These are phyloP conservation scores for Pseudonitzschia pungens DNA, from an alignment of 108 stramenopile genomes.

Conservation along the genomic window DNA sequence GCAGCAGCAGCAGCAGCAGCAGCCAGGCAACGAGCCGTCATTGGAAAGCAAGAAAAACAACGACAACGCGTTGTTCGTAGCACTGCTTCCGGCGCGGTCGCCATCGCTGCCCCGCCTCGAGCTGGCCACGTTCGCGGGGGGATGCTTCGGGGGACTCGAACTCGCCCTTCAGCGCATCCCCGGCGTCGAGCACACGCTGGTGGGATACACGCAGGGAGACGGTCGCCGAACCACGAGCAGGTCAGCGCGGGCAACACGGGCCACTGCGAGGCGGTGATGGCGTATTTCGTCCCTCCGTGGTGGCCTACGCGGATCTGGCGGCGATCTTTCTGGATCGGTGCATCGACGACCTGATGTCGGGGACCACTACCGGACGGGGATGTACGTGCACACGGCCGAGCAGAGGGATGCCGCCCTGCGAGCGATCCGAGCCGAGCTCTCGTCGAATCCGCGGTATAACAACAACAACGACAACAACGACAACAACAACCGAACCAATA, in stretches of 20 bases:
- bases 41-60: neutral
- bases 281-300: constrained; percentile 63
- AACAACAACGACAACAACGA: no score
- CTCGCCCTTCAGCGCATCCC: constrained; percentile 78
- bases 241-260: constrained; percentile 72
- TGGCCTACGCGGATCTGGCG: constrained; percentile 50
- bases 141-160: constrained; percentile 88
- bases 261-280: constrained; percentile 83
- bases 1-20: neutral
- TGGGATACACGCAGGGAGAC: constrained; percentile 79
- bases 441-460: constrained; percentile 13
- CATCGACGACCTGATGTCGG: constrained; percentile 75
- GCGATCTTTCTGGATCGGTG: constrained; percentile 66
- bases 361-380: constrained; percentile 81
- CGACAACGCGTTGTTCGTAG: neutral
- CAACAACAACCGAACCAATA: no score
- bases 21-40: neutral
- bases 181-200: constrained; percentile 72
- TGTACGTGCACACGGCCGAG: constrained; percentile 71
- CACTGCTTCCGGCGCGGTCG: neutral
- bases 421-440: constrained; percentile 32
- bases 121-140: constrained; percentile 81
- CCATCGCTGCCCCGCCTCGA: constrained; percentile 27
- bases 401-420: constrained; percentile 46
- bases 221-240: constrained; percentile 65